Evolutionary conservation across 495 filamentous ascomycete species (phyloP).

Genomic region (Poronia punctata): DNA sequence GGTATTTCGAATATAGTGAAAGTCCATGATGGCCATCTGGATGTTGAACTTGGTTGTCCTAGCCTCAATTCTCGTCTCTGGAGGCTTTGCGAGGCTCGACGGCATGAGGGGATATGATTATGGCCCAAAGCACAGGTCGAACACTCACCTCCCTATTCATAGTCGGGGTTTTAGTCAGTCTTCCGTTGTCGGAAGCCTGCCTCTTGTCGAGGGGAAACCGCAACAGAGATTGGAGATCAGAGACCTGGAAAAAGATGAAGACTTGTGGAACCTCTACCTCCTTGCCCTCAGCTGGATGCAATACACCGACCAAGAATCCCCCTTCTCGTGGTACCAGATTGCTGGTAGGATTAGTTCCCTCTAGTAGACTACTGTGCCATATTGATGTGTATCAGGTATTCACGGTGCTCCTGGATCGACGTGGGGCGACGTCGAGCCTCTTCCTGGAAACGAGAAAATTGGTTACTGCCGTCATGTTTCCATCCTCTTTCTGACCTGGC

Average conservation of each 20-base stretch:
- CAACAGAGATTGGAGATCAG: slow-evolving; percentile 44
- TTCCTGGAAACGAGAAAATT: slow-evolving; percentile 34
- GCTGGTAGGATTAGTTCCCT: slow-evolving; percentile 33
- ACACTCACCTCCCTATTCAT: slow-evolving; percentile 17
- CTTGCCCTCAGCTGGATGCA: slow-evolving; percentile 50
- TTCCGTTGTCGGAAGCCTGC: slow-evolving; percentile 17
- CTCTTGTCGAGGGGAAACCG: slow-evolving; percentile 18
- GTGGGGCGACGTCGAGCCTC: slow-evolving; percentile 50
- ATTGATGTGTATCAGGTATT: slow-evolving; percentile 42
- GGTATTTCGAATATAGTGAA: no score
- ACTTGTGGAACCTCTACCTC: slow-evolving; percentile 54
- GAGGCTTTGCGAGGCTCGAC: neutral
- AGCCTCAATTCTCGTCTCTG: slow-evolving; percentile 1
- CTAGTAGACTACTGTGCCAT: slow-evolving; percentile 4
- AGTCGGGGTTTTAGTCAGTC: slow-evolving; percentile 22
- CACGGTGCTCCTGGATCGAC: slow-evolving; percentile 54
- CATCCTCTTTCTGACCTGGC: slow-evolving; percentile 64
- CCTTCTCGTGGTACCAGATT: slow-evolving; percentile 56
- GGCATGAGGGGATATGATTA: slow-evolving; percentile 29
- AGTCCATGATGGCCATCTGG: slow-evolving; percentile 4
- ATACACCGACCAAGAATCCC: slow-evolving; percentile 42
- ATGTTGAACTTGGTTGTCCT: slow-evolving; percentile 8
- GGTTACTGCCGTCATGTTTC: slow-evolving; percentile 64
- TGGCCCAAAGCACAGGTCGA: no score
- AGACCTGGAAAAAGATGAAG: slow-evolving; percentile 47